Conservation (phyloP, 495 filamentous ascomycete species). For the Hypoxylon subgilvum region DNA sequence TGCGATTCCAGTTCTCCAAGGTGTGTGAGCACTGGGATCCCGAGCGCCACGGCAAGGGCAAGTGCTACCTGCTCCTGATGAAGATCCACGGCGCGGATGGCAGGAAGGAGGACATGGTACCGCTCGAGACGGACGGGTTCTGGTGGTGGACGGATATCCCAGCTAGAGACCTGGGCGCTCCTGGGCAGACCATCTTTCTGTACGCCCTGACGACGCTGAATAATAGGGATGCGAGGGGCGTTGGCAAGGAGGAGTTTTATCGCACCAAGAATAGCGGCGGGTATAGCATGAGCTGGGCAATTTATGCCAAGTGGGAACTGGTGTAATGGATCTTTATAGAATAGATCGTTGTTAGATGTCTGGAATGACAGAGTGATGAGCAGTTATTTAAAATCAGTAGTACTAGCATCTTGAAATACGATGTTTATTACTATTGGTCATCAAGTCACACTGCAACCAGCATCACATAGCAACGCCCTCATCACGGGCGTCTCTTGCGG, state of each 20-base stretch:
- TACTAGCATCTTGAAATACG: too few species aligned
- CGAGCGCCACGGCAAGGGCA: slow-evolving; percentile 65
- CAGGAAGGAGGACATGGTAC: slow-evolving; percentile 68
- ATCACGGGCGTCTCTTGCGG: too few species aligned
- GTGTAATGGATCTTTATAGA: slow-evolving; percentile 17
- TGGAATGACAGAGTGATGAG: background rate
- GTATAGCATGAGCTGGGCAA: slow-evolving; percentile 62
- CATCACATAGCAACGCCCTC: too few species aligned
- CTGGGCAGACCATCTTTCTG: slow-evolving; percentile 69
- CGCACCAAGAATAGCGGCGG: slow-evolving; percentile 62
- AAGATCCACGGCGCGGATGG: slow-evolving; percentile 70
- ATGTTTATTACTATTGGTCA: too few species aligned
- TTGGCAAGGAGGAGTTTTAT: slow-evolving; percentile 70
- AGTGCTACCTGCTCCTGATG: slow-evolving; percentile 69
- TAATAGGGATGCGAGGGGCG: slow-evolving; percentile 68
- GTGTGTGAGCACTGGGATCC: slow-evolving; percentile 81
- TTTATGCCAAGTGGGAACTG: slow-evolving; percentile 73
- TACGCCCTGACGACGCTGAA: slow-evolving; percentile 68
- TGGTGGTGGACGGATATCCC: slow-evolving; percentile 79
- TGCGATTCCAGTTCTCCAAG: slow-evolving; percentile 77
- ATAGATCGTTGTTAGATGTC: background rate
- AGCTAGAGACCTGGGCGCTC: slow-evolving; percentile 66
- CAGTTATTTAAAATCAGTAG: background rate
- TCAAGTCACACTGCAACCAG: too few species aligned
- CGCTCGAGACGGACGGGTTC: slow-evolving; percentile 67